Conservation (phyloP, 2,329 filamentous ascomycete species). For the Camptophora hylomeconis region DNA sequence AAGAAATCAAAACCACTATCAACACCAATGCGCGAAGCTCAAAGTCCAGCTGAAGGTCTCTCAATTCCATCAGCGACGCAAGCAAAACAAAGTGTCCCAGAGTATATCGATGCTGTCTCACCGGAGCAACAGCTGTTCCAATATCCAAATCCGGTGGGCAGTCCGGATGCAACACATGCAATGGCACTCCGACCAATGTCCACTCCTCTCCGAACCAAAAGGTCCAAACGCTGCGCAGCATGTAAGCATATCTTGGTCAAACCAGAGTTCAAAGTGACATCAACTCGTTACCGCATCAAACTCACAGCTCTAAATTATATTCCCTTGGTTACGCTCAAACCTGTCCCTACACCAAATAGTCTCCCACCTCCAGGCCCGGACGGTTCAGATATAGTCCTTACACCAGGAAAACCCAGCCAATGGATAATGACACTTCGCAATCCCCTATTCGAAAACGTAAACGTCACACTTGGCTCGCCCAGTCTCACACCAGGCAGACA, state of each 20-base stretch:
- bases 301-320: slow-evolving; percentile 81
- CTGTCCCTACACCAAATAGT: slow-evolving; percentile 29
- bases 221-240: slow-evolving; percentile 80
- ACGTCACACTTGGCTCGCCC: slow-evolving; percentile 76
- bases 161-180: slow-evolving; percentile 43
- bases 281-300: slow-evolving; percentile 83
- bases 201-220: slow-evolving; percentile 75
- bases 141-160: slow-evolving; percentile 38
- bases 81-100: slow-evolving; percentile 1
- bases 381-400: slow-evolving; percentile 31
- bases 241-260: slow-evolving; percentile 94
- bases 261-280: slow-evolving; percentile 79
- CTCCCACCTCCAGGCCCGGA: slow-evolving; percentile 17
- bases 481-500: slow-evolving; percentile 65
- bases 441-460: slow-evolving; percentile 81
- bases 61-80: slow-evolving; percentile 36
- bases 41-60: slow-evolving; percentile 57
- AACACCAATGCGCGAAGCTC: slow-evolving; percentile 68
- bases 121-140: slow-evolving; percentile 19
- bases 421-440: slow-evolving; percentile 87
- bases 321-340: slow-evolving; percentile 57
- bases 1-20: slow-evolving; percentile 56
- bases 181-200: slow-evolving; percentile 70
- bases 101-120: slow-evolving; percentile 13
- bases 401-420: slow-evolving; percentile 46